These are phyloP conservation scores for Ottelia alismoides DNA, from an alignment of 106 monocot genomes.

Conservation along the genomic window DNA sequence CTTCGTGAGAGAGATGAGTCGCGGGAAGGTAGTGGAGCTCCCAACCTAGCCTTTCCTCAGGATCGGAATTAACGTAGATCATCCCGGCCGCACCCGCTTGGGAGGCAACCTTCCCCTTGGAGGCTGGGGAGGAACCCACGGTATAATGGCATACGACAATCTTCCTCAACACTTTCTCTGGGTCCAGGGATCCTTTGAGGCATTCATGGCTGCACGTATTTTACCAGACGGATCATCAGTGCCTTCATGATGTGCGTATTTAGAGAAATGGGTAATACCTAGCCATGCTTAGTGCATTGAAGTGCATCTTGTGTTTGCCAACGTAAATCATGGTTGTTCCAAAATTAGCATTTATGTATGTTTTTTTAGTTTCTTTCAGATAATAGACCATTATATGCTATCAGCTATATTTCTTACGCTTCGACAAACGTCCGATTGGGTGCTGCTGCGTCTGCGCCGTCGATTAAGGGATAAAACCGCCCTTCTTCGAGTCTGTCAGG, in stretches of 20 bases:
- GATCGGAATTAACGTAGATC: neutral
- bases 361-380: too few species aligned
- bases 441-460: neutral
- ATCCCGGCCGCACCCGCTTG: conserved; percentile 5
- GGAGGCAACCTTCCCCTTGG: neutral
- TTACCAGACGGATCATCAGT: too few species aligned
- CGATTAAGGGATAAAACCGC: neutral
- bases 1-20: neutral
- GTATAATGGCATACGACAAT: neutral
- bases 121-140: neutral
- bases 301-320: too few species aligned
- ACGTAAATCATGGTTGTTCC: too few species aligned
- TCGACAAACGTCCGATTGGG: neutral
- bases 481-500: neutral
- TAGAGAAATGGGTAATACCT: too few species aligned
- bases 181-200: neutral
- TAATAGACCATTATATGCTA: too few species aligned
- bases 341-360: too few species aligned
- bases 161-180: neutral
- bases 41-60: neutral
- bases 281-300: too few species aligned
- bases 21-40: conserved; percentile 8
- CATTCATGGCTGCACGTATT: conserved; percentile 8
- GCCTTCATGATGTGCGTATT: too few species aligned
- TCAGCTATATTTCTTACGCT: conserved; percentile 3